These are phyloP conservation scores for Sequoia sempervirens DNA, from an alignment of 75 land plant genomes.

Conservation along the genomic window DNA sequence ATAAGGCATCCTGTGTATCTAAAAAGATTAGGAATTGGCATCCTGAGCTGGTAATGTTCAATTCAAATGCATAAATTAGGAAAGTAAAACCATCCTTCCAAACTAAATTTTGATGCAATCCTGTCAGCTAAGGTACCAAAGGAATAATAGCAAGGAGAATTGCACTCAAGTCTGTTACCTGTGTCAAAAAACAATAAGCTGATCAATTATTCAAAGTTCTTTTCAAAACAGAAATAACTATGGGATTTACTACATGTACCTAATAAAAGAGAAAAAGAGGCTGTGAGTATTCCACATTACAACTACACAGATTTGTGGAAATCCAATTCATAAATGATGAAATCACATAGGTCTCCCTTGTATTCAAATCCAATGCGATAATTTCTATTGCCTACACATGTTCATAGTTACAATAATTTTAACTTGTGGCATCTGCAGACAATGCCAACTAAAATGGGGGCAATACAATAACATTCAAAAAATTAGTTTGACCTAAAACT, in stretches of 20 bases:
- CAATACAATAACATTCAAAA: background rate
- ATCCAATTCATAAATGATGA: background rate
- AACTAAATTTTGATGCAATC: background rate
- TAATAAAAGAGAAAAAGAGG: background rate
- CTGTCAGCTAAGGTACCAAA: constrained; percentile 2
- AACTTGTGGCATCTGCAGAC: background rate
- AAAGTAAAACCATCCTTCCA: background rate
- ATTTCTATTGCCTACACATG: background rate
- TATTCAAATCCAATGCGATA: background rate
- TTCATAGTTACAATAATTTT: background rate
- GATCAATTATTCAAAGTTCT: background rate
- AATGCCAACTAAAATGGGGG: background rate
- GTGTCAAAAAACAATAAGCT: background rate
- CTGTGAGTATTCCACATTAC: background rate
- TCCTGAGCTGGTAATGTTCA: background rate
- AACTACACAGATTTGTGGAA: background rate
- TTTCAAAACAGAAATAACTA: background rate
- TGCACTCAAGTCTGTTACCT: background rate
- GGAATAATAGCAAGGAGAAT: background rate
- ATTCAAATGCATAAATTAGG: background rate
- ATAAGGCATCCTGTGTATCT: background rate
- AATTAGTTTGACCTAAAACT: background rate
- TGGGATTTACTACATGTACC: background rate
- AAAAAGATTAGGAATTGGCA: background rate
- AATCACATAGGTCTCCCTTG: background rate